These are phyloP conservation scores for Taphrina wiesneri DNA, from an alignment of 1,139 yeast species.

Conservation along the genomic window DNA sequence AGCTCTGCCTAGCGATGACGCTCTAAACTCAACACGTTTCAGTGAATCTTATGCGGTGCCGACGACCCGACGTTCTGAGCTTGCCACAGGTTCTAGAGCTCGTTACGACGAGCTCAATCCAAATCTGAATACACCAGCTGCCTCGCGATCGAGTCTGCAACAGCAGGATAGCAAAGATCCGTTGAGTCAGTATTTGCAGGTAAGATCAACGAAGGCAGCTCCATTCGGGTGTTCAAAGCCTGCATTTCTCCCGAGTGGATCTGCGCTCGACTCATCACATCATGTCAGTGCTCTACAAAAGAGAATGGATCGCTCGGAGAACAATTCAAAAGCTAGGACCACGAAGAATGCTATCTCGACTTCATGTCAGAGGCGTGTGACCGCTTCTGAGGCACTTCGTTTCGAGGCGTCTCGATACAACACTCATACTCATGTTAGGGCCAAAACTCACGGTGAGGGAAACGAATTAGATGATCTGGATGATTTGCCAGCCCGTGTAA, in stretches of 20 bases:
- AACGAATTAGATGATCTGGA: slow-evolving; percentile 45
- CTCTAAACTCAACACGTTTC: neutral
- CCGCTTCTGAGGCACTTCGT: slow-evolving; percentile 36
- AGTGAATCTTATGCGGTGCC: too few relatives aligned
- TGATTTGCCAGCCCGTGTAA: slow-evolving; percentile 42
- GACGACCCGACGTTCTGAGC: too few relatives aligned
- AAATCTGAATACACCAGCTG: neutral
- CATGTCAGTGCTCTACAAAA: slow-evolving; percentile 17
- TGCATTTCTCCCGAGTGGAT: slow-evolving; percentile 17
- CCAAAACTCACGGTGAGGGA: slow-evolving; percentile 44
- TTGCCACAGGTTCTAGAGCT: too few relatives aligned
- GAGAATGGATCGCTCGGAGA: neutral
- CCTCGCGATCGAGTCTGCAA: neutral
- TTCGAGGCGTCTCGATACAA: slow-evolving; percentile 36
- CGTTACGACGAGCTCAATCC: too few relatives aligned
- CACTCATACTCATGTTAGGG: slow-evolving; percentile 36
- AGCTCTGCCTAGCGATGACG: neutral
- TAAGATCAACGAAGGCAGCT: neutral
- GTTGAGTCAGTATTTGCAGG: neutral
- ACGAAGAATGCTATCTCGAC: slow-evolving; percentile 4
- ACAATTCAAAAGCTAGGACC: neutral
- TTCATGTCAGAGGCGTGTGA: slow-evolving; percentile 4
- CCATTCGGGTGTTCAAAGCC: slow-evolving; percentile 1
- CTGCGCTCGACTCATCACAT: slow-evolving; percentile 18
- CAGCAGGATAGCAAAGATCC: neutral